Evolutionary conservation across 495 filamentous ascomycete species (phyloP).

Genomic region (Aspergillus hancockii): DNA sequence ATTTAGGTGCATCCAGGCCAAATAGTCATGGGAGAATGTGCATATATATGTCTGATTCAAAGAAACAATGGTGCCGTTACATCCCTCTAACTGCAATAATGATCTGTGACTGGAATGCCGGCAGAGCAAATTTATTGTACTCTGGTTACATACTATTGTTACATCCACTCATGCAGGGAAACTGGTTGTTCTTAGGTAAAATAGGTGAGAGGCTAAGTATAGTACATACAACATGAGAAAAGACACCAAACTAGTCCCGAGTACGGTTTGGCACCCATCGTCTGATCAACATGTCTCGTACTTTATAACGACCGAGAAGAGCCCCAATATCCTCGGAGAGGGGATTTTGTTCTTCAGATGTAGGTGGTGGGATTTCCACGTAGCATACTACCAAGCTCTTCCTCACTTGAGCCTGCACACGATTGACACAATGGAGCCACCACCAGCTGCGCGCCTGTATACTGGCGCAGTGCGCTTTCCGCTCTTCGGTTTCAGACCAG

Average conservation of each 20-base stretch:
- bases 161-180: slow-evolving; percentile 3
- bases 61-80: too few species aligned
- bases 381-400: slow-evolving; percentile 88
- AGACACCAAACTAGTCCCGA: slow-evolving; percentile 50
- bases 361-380: slow-evolving; percentile 84
- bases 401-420: slow-evolving; percentile 83
- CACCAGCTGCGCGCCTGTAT: slow-evolving; percentile 70
- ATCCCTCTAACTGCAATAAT: too few species aligned
- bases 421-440: slow-evolving; percentile 89
- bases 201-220: background rate
- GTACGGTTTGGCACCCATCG: slow-evolving; percentile 84
- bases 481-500: slow-evolving; percentile 62
- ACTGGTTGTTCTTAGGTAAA: background rate
- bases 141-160: slow-evolving; percentile 6
- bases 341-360: slow-evolving; percentile 16
- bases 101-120: too few species aligned
- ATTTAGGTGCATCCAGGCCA: too few species aligned
- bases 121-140: too few species aligned
- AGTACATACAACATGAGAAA: background rate
- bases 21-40: too few species aligned
- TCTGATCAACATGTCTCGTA: slow-evolving; percentile 79
- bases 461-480: slow-evolving; percentile 43
- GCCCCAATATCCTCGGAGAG: slow-evolving; percentile 54
- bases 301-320: slow-evolving; percentile 68
- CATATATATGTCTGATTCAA: too few species aligned